phyloP scores from a whole-genome alignment of 208 protist genomes.

The Endotrypanum monterogeii region DNA sequence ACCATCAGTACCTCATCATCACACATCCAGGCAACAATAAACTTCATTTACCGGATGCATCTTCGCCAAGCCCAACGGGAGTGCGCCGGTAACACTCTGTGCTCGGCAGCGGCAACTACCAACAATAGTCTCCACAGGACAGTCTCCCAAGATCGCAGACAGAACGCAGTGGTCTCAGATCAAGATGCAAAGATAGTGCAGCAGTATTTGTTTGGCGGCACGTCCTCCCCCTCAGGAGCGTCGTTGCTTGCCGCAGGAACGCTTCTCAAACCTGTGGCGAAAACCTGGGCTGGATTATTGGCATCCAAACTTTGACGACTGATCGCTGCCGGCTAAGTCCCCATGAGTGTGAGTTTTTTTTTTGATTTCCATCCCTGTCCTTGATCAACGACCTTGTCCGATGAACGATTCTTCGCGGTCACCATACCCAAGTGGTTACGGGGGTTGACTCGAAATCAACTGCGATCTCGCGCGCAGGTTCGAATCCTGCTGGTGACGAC shows the following conservation, averaged over 20 bases:
- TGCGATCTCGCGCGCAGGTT: slow-evolving; percentile 90
- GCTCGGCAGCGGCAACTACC: not conserved
- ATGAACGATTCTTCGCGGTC: slow-evolving; percentile 9
- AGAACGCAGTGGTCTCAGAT: not conserved
- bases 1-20: not conserved
- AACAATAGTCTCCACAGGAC: not conserved
- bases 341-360: not conserved
- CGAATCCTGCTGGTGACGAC: slow-evolving; percentile 80
- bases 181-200: slow-evolving; percentile 10
- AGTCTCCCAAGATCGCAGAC: not conserved
- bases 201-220: slow-evolving; percentile 3
- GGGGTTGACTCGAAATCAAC: slow-evolving; percentile 89
- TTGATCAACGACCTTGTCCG: not conserved
- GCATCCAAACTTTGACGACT: slow-evolving; percentile 1
- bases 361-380: not conserved
- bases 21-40: slow-evolving; percentile 4
- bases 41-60: slow-evolving; percentile 7
- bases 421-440: slow-evolving; percentile 91
- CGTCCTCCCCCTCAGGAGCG: not conserved
- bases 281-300: not conserved
- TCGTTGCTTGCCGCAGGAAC: not conserved
- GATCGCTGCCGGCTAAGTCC: not conserved
- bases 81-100: not conserved
- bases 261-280: not conserved
- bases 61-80: slow-evolving; percentile 1